A percentile compares a stretch with the other conserved stretches of the same genome.
These are phyloP conservation scores for Populus tremula DNA, from an alignment of 345 rosid genomes.

Conservation along the genomic window DNA sequence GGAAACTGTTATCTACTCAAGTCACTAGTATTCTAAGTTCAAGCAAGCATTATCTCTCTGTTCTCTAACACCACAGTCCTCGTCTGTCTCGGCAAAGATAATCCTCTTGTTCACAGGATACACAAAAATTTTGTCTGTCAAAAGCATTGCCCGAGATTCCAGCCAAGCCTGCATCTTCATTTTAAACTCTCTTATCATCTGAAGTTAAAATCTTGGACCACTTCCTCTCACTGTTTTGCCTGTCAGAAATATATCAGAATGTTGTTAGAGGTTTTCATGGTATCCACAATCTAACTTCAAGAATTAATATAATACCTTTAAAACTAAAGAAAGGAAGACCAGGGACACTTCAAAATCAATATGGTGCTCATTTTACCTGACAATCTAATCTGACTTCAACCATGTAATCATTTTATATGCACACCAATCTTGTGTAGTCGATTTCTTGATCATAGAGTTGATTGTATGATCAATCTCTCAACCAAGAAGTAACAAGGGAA, in stretches of 20 bases:
- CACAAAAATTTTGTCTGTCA: neutral
- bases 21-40: neutral
- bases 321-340: neutral
- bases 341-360: neutral
- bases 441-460: no score
- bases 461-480: no score
- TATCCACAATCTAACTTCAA: neutral
- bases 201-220: neutral
- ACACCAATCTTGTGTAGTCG: no score
- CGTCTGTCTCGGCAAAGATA: neutral
- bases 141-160: neutral
- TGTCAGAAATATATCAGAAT: constrained; percentile 9
- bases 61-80: neutral
- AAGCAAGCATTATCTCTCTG: neutral
- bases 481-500: no score
- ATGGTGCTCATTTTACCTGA: no score
- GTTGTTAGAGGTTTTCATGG: neutral
- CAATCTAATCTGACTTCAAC: no score
- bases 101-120: neutral
- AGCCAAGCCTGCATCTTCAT: neutral
- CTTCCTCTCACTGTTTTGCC: constrained; percentile 22
- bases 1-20: neutral
- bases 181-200: neutral
- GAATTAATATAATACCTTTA: neutral
- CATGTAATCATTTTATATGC: no score